These are phyloP conservation scores for Pancytospora philotis DNA, from an alignment of 371 early-diverging fungal genomes.

Conservation along the genomic window DNA sequence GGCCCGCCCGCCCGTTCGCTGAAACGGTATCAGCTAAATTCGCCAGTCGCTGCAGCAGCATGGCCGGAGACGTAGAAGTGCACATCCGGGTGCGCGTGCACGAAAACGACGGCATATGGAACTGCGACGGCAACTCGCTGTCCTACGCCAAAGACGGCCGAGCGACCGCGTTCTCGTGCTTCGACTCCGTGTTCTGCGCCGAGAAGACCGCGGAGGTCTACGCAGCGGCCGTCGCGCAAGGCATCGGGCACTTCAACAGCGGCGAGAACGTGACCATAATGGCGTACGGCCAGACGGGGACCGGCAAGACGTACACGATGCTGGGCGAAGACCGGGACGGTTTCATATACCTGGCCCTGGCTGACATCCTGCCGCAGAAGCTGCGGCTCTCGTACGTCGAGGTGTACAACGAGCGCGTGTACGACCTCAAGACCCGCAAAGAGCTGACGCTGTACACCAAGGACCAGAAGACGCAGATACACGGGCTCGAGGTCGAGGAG, in stretches of 20 bases:
- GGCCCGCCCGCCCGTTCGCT: too few relatives aligned
- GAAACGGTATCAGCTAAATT: too few relatives aligned
- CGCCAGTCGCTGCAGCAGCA: too few relatives aligned
- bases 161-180: constrained; percentile 1
- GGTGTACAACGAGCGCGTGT: constrained; percentile 76
- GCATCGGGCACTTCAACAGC: constrained; percentile 15
- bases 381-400: constrained; percentile 81
- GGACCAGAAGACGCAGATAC: constrained; percentile 27
- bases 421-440: constrained; percentile 63
- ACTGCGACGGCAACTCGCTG: neutral
- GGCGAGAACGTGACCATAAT: constrained; percentile 48
- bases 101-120: too few relatives aligned
- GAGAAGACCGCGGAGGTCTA: constrained; percentile 24
- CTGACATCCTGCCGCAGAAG: constrained; percentile 4
- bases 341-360: constrained; percentile 26
- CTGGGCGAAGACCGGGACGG: constrained; percentile 45
- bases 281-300: constrained; percentile 59
- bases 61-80: too few relatives aligned
- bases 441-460: constrained; percentile 43
- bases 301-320: constrained; percentile 60
- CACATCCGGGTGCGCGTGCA: too few relatives aligned
- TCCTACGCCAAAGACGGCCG: constrained; percentile 3
- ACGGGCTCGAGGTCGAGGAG: constrained; percentile 21
- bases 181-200: constrained; percentile 10
- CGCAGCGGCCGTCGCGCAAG: constrained; percentile 7